A percentile compares a stretch with the other conserved stretches of the same genome.
phyloP scores from a whole-genome alignment of 2,329 filamentous ascomycete species.

The Calycina marina region DNA sequence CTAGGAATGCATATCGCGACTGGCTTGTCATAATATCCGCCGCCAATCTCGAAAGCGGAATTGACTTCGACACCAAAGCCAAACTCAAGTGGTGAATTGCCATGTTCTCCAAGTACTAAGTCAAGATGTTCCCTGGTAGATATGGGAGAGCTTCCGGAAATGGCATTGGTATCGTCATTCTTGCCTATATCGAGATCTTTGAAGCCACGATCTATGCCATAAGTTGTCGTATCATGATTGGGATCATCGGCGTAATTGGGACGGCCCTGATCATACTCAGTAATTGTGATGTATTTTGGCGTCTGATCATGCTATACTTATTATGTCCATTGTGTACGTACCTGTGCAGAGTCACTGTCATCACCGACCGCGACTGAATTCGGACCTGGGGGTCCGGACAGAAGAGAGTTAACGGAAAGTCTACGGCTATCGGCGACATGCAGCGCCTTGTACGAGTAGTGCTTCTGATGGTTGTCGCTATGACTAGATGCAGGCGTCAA shows the following conservation, averaged over 20 bases:
- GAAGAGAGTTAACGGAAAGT: conserved; percentile 50
- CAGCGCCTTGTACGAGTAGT: conserved; percentile 17
- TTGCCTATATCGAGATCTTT: conserved; percentile 54
- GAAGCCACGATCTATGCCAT: conserved; percentile 58
- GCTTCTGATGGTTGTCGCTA: conserved; percentile 29
- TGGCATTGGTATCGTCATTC: conserved; percentile 57
- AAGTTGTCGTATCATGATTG: conserved; percentile 32
- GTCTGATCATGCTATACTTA: too few species aligned
- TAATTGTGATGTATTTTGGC: too few species aligned
- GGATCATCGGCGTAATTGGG: conserved; percentile 11
- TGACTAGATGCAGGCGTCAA: conserved; percentile 27
- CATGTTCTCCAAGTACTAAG: conserved; percentile 18
- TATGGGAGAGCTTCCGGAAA: conserved; percentile 33
- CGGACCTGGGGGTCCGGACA: conserved; percentile 36
- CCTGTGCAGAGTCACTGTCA: too few species aligned
- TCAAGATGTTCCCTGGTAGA: conserved; percentile 12
- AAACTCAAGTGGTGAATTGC: conserved; percentile 29
- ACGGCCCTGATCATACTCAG: conserved; percentile 11
- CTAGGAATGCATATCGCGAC: conserved; percentile 43
- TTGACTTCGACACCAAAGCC: conserved; percentile 32
- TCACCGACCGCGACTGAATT: too few species aligned
- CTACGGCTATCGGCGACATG: conserved; percentile 31
- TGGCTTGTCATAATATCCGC: conserved; percentile 56
- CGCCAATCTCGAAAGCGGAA: conserved; percentile 39
- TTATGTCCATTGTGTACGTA: too few species aligned